These are phyloP conservation scores for Strobilomyces dryophilus DNA, from an alignment of 768 basidiomycete genomes.

Conservation along the genomic window DNA sequence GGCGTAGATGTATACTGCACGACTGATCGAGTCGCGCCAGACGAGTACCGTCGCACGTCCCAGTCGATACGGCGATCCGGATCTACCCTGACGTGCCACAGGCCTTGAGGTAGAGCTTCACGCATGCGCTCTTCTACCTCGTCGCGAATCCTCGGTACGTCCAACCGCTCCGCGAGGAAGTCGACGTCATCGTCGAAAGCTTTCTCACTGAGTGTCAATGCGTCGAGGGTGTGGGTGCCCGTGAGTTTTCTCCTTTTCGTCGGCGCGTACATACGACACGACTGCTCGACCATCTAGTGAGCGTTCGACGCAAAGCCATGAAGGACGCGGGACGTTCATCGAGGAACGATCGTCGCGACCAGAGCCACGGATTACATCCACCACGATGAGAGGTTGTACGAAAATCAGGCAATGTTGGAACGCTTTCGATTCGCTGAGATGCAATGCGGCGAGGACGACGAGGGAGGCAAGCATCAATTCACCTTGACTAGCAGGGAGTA, in stretches of 20 bases:
- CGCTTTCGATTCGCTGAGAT: neutral
- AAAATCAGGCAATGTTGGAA: neutral
- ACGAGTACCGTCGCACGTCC: neutral
- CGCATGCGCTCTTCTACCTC: neutral
- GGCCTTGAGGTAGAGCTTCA: neutral
- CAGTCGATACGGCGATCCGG: neutral
- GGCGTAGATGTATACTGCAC: conserved; percentile 48
- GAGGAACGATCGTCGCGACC: neutral
- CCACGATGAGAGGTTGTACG: neutral
- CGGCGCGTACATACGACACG: neutral
- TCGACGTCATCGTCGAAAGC: neutral
- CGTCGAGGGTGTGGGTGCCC: neutral
- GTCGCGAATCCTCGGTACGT: neutral
- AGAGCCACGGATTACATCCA: neutral
- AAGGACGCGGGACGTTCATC: neutral
- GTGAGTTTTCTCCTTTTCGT: neutral
- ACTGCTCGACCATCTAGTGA: neutral
- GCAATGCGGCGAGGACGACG: neutral
- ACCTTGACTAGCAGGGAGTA: neutral
- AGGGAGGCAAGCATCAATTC: neutral
- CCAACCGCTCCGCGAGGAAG: neutral
- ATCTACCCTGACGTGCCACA: neutral
- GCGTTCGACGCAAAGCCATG: neutral
- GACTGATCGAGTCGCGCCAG: neutral
- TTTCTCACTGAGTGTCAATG: neutral